Conservation (phyloP, 306 rosid species). For the Glycyrrhiza uralensis region DNA sequence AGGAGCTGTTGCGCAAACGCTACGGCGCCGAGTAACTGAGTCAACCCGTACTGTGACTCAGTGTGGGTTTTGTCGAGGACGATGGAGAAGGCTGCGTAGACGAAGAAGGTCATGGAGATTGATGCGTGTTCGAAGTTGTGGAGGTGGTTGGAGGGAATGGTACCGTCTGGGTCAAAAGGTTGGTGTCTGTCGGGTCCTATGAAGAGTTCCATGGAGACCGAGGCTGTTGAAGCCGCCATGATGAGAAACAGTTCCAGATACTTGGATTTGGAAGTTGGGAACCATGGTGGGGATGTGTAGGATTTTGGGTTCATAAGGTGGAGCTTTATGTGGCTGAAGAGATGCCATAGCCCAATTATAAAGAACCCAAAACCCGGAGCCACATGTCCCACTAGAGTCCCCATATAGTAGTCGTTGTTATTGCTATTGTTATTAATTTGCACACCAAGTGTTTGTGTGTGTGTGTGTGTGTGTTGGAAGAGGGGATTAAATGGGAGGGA, state of each 20-base stretch:
- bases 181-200: constrained; percentile 63
- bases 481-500: background rate
- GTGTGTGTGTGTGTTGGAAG: no score
- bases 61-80: constrained; percentile 40
- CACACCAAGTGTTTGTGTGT: no score
- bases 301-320: constrained; percentile 39
- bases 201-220: constrained; percentile 82
- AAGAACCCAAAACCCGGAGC: constrained; percentile 79
- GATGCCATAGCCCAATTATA: constrained; percentile 81
- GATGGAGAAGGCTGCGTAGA: constrained; percentile 51
- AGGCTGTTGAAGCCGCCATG: constrained; percentile 41
- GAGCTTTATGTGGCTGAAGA: constrained; percentile 72
- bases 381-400: constrained; percentile 73
- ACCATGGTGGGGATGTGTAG: constrained; percentile 60
- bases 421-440: no score
- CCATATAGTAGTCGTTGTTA: no score
- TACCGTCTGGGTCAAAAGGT: constrained; percentile 63
- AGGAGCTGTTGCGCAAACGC: constrained; percentile 74
- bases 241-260: constrained; percentile 62
- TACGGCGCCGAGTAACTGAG: constrained; percentile 51
- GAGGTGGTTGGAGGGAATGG: constrained; percentile 83
- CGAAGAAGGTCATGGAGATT: constrained; percentile 57
- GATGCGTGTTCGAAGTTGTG: constrained; percentile 80
- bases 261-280: constrained; percentile 47
- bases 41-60: constrained; percentile 27